Percentiles rank a stretch among this genome's conserved stretches.
These are phyloP conservation scores for Beverwykella pulmonaria DNA, from an alignment of 495 filamentous ascomycete genomes.

Conservation along the genomic window DNA sequence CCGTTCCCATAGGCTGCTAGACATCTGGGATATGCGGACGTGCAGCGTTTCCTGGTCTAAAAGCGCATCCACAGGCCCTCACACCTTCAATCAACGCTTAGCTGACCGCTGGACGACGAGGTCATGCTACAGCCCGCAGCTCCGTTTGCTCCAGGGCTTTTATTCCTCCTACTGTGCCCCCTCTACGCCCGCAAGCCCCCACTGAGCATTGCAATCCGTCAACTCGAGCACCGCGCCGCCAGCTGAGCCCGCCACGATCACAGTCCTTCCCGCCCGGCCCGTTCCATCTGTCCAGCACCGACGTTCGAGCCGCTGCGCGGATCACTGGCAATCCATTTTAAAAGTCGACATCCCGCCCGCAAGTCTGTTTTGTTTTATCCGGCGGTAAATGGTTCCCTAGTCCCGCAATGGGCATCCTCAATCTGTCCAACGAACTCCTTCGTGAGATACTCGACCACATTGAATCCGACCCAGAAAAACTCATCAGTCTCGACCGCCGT, in stretches of 20 bases:
- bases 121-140: slow-evolving; percentile 36
- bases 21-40: slow-evolving; percentile 25
- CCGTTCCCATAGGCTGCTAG: slow-evolving; percentile 9
- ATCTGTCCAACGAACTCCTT: slow-evolving; percentile 64
- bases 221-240: slow-evolving; percentile 17
- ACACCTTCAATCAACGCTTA: slow-evolving; percentile 37
- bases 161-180: slow-evolving; percentile 32
- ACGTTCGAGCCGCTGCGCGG: slow-evolving; percentile 18
- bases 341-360: background rate
- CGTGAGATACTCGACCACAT: slow-evolving; percentile 60
- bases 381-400: slow-evolving; percentile 33
- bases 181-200: slow-evolving; percentile 6
- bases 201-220: slow-evolving; percentile 21
- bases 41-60: slow-evolving; percentile 24
- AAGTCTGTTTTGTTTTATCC: slow-evolving; percentile 10
- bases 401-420: slow-evolving; percentile 48
- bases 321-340: slow-evolving; percentile 1
- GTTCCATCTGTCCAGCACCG: slow-evolving; percentile 9
- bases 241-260: slow-evolving; percentile 24
- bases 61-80: slow-evolving; percentile 16
- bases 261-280: slow-evolving; percentile 30
- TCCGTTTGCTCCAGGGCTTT: slow-evolving; percentile 35
- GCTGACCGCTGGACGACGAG: slow-evolving; percentile 33
- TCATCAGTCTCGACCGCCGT: slow-evolving; percentile 53
- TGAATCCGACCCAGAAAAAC: slow-evolving; percentile 52